These are phyloP conservation scores for Aureobasidium sp. DNA, from an alignment of 2,329 filamentous ascomycete genomes.

Conservation along the genomic window DNA sequence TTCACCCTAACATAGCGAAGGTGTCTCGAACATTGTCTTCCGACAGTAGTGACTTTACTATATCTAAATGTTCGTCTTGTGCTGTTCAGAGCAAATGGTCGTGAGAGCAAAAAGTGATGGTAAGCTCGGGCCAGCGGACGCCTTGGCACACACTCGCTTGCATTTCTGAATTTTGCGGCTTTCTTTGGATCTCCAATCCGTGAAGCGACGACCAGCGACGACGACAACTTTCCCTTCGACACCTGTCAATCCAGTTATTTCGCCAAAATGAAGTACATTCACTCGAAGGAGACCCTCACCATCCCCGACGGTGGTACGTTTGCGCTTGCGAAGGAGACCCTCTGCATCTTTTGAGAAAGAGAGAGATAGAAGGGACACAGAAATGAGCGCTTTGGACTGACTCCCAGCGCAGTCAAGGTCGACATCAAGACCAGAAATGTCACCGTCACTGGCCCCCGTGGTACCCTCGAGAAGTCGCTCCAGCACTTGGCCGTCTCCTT, in stretches of 20 bases:
- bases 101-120: not conserved
- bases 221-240: slow-evolving; percentile 12
- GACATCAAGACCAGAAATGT: slow-evolving; percentile 93
- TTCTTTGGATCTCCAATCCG: not conserved
- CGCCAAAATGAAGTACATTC: slow-evolving; percentile 98
- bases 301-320: slow-evolving; percentile 92
- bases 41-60: not conserved
- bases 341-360: slow-evolving; percentile 13
- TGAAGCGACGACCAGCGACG: slow-evolving; percentile 9
- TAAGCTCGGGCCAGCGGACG: not conserved
- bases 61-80: not conserved
- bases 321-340: slow-evolving; percentile 11
- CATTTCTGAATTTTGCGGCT: not conserved
- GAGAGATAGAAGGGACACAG: not conserved
- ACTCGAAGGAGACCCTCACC: slow-evolving; percentile 89
- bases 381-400: slow-evolving; percentile 17
- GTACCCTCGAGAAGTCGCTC: slow-evolving; percentile 82
- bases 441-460: slow-evolving; percentile 94
- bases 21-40: too few relatives aligned
- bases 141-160: not conserved
- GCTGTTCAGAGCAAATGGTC: not conserved
- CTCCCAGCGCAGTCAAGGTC: slow-evolving; percentile 69
- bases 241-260: slow-evolving; percentile 14
- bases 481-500: slow-evolving; percentile 96
- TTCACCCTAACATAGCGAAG: not conserved